These are phyloP conservation scores for Laburnicola sp. DNA, from an alignment of 2,329 filamentous ascomycete species.

Conservation along the genomic window DNA sequence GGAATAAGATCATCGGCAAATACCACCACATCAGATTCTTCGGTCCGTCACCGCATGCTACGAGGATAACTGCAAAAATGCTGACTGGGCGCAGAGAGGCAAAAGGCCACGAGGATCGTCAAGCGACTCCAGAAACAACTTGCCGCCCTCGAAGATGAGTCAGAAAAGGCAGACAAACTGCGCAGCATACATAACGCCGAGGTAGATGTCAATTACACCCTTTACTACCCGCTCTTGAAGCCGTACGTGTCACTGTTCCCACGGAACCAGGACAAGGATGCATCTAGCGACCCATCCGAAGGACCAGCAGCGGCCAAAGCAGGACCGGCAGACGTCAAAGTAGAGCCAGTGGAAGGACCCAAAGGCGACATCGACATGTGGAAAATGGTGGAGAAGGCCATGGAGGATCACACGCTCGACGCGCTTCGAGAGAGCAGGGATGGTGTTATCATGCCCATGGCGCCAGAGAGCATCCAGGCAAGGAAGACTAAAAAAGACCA, in stretches of 20 bases:
- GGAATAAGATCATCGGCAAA: constrained; percentile 71
- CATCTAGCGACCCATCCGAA: no score
- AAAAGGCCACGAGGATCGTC: constrained; percentile 69
- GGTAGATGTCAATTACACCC: constrained; percentile 75
- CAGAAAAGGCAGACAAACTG: constrained; percentile 57
- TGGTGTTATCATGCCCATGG: constrained; percentile 26
- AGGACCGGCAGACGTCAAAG: not conserved
- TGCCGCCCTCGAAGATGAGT: constrained; percentile 52
- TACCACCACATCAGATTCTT: constrained; percentile 88
- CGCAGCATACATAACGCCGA: constrained; percentile 67
- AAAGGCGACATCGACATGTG: constrained; percentile 65
- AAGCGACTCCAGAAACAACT: constrained; percentile 67
- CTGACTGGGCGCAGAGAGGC: constrained; percentile 59
- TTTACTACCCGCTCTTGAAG: constrained; percentile 71
- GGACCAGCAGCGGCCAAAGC: no score
- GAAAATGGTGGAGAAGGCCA: constrained; percentile 66
- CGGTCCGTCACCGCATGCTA: constrained; percentile 54
- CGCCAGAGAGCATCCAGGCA: constrained; percentile 1
- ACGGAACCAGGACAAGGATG: constrained; percentile 25
- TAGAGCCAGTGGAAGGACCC: constrained; percentile 42
- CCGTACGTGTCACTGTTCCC: constrained; percentile 66
- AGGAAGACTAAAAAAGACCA: constrained; percentile 21
- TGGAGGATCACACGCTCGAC: constrained; percentile 61
- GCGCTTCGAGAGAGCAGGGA: constrained; percentile 58
- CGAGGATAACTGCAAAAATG: constrained; percentile 2